Percentiles rank a stretch among this genome's conserved stretches.
Evolutionary conservation across 805 yeast species (phyloP).

Genomic region (Peterozyma toletana): DNA sequence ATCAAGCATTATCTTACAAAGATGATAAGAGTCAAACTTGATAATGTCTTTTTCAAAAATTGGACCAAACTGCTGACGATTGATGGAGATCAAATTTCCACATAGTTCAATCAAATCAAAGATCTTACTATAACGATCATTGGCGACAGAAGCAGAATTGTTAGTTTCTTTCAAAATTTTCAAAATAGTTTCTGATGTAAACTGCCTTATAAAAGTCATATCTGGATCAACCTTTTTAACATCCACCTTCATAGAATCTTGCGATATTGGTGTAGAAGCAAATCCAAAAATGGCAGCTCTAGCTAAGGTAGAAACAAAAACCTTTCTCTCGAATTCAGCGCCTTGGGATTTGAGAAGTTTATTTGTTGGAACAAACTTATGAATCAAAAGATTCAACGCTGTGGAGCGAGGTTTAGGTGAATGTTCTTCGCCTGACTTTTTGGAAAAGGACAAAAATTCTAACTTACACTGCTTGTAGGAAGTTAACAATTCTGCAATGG

Average conservation of each 20-base stretch:
- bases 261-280: slow-evolving; percentile 48
- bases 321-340: slow-evolving; percentile 40
- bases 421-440: slow-evolving; percentile 32
- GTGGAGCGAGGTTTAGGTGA: slow-evolving; percentile 65
- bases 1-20: slow-evolving; percentile 64
- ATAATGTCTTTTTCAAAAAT: slow-evolving; percentile 39
- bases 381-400: slow-evolving; percentile 68
- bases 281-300: slow-evolving; percentile 55
- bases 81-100: slow-evolving; percentile 34
- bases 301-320: slow-evolving; percentile 55
- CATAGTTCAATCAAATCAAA: slow-evolving; percentile 44
- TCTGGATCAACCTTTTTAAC: slow-evolving; percentile 57
- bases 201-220: slow-evolving; percentile 65
- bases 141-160: slow-evolving; percentile 21
- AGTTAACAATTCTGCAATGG: slow-evolving; percentile 61
- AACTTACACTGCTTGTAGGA: slow-evolving; percentile 78
- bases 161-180: slow-evolving; percentile 53
- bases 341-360: slow-evolving; percentile 29
- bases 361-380: slow-evolving; percentile 62
- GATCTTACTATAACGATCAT: slow-evolving; percentile 46
- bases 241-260: slow-evolving; percentile 35
- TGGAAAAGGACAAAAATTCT: slow-evolving; percentile 74
- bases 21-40: slow-evolving; percentile 53
- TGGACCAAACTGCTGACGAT: slow-evolving; percentile 33
- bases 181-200: slow-evolving; percentile 60